phyloP scores from a whole-genome alignment of 805 yeast species.

The Candida corydali region DNA sequence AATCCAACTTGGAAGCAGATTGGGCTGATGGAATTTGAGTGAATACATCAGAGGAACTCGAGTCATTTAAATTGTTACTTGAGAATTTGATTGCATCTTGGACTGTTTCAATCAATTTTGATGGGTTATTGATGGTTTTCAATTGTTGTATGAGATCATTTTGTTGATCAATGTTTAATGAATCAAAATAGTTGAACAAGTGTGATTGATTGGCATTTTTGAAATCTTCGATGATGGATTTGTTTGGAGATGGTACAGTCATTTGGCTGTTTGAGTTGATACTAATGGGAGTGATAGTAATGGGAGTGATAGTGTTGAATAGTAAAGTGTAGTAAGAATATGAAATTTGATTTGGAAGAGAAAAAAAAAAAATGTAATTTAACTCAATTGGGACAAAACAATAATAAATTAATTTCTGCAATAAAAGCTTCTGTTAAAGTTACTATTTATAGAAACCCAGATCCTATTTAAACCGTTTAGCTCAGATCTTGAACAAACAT shows the following conservation, averaged over 20 bases:
- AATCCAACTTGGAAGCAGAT: constrained; percentile 48
- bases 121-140: constrained; percentile 38
- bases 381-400: too few species aligned
- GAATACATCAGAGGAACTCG: constrained; percentile 20
- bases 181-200: constrained; percentile 45
- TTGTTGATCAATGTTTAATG: constrained; percentile 32
- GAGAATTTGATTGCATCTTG: constrained; percentile 43
- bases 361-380: too few species aligned
- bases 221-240: constrained; percentile 25
- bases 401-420: too few species aligned
- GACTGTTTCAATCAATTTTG: constrained; percentile 37
- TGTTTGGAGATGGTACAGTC: constrained; percentile 10
- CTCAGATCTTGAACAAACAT: too few species aligned
- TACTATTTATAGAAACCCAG: too few species aligned
- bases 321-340: too few species aligned
- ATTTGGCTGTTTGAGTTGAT: too few species aligned
- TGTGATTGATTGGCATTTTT: constrained; percentile 50
- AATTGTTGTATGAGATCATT: constrained; percentile 38
- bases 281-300: too few species aligned
- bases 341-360: too few species aligned
- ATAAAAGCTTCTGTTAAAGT: too few species aligned
- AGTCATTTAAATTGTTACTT: constrained; percentile 13
- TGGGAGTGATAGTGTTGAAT: too few species aligned
- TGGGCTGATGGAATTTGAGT: constrained; percentile 46
- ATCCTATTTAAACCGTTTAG: too few species aligned